Base-by-base conservation (phyloP, 2,329 filamentous ascomycete genomes). In the Parafenestella ontariensis region DNA sequence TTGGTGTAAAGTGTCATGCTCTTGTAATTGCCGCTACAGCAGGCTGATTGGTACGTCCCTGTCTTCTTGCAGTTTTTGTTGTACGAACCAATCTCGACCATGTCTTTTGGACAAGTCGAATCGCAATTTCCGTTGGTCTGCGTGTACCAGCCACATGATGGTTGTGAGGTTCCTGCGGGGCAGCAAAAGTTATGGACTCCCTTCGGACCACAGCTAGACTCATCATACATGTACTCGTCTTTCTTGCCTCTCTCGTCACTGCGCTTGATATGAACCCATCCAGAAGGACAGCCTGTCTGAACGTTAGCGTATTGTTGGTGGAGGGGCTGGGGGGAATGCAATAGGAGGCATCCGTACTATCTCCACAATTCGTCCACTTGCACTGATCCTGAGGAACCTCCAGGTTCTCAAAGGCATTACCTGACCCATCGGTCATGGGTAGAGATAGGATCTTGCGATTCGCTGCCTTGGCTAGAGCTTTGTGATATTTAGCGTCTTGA, bases 391-490 rank as follows among this genome's bases (percentile, higher is more conserved):
- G 26, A 36, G 46, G 17, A 28, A 42, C 5, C 28, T 51, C 44
- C 11, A 44, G 7, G 20, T 31, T 48, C n/a, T 52, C 13, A 31
- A 34, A 56, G 13, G 53, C 42, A n/a, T 56, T 34, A 29, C 46
- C 53, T 0, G 43, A 40, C 1, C 53, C 53, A 42, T 56, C 48
- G 2, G 34, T 56, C 33, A 52, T 44, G 1, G 48, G 53, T 21
- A 52, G 36, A 7, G 48, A 51, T 10, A 29, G 6, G 37, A 56
- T 49, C 37, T 56, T 56, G 13, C 53, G 53, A 40, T 56, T 56
- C n/a, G 48, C 48, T 11, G 51, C 53, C 53, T 56, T 56, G 21
- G 48, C 53, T n/a, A 56, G 31, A 39, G 53, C 53, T 40, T 49
- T 56, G 48, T 56, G 46, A 46, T 56, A 56, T 24, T 52, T 56